Evolutionary conservation across 2,329 filamentous ascomycete species (phyloP), one percentile per base, ranked within the genome.

Genomic region (Cyclaneusma minus): DNA sequence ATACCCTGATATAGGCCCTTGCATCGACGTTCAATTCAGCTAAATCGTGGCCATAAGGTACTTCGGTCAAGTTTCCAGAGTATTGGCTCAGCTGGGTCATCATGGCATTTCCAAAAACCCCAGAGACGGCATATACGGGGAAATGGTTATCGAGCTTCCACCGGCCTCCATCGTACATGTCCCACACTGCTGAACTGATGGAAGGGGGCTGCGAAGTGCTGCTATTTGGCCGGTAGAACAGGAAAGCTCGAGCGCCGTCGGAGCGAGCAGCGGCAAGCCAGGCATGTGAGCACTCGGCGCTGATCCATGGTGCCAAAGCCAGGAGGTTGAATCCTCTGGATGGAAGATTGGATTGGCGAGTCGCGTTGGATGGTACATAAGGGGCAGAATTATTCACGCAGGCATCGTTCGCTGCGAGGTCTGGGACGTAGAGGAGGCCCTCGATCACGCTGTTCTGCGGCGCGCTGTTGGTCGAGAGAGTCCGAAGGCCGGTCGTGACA

Each of bases 231-330:
- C 56, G 57, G 46, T 74, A 78, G 38, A 77, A 74, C 20, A 78
- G 54, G 42, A 78, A 66, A 13, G 57, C 71, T 21, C 69, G 63
- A 7, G 76, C 60, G 13, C 68, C 62, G 37, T 74, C 68, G 29
- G 51, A 41, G 16, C 59, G 55, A n/a, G 67, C 64, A 12, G 67
- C 60, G 11, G 61, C 52, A 24, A 95, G 62, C 46, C 83, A 93
- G 22, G 75, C 65, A 29, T 62, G 52, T 8, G 81, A 78, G 46
- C 87, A 98, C 14, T 68, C 56, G 6, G 63, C 55, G 34, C 64
- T 78, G 40, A 83, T 70, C 85, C 87, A 95, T 15, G 87, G 87
- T 13, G 82, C 85, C 28, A 94, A 55, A 15, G 79, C 85, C 39
- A 94, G 68, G 27, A 84, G 59, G 29, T 76, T 71, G 48, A 81